Evolutionary conservation across 2,329 filamentous ascomycete genomes (phyloP), one percentile per base, ranked within the genome.

Genomic region (Sphaerulina populicola): DNA sequence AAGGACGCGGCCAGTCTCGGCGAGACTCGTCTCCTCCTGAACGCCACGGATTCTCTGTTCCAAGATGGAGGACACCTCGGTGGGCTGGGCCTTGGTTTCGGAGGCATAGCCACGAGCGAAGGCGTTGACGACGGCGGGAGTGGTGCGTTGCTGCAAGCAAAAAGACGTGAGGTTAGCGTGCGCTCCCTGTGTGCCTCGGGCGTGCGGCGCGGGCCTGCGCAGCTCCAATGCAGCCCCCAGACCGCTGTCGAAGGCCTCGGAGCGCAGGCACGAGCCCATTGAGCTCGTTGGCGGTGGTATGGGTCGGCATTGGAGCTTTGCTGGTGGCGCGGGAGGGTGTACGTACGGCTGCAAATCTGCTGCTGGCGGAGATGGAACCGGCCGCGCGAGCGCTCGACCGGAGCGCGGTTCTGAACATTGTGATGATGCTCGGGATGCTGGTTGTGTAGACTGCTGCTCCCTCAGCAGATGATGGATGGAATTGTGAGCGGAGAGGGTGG

Each of bases 1-100:
- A 68, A 98, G 85, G 70, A 98, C 93, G 78, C 91, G 89, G 72
- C 93, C 93, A 71, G 93, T 98, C 86, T 98, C 93, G 74, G 93
- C 89, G 68, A 98, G 86, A 73, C 82, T 83, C 71, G 88, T 80
- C 80, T 97, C 93, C 79, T 97, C 93, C 77, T 94, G 87, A 65
- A 97, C 88, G 80, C 93, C 93, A 72, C 93, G 88, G 71, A 98
- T 98, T 77, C 90, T 83, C 83, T 97, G 91, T 81, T 97, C 93
- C 72, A 98, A 87, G 75, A 98, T 97, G 66, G 91, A 96, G 66
- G 93, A 97, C 68, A 97, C 91, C 81, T 98, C 93, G 69, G 91
- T 98, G 67, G 93, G 93, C 56, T 89, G 76, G 68, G 93, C 89
- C 82, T 97, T 97, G 65, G 88, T 86, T 70, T 94, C 90, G 75